Conservation (phyloP, 1,284 basidiomycete genomes). For the Mycena sp. region DNA sequence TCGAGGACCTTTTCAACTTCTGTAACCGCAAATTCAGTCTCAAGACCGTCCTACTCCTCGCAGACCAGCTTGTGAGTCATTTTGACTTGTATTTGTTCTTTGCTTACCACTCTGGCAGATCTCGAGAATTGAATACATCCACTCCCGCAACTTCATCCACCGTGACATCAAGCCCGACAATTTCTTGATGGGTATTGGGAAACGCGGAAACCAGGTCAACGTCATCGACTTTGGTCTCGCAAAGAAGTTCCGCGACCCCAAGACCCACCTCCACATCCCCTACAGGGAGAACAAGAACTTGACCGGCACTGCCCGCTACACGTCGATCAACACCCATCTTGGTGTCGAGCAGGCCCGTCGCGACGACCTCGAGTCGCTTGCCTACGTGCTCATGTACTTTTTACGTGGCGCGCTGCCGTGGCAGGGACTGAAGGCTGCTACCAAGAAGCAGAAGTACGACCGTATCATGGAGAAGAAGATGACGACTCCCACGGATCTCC, state of each 20-base stretch:
- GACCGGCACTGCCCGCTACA: constrained; percentile 98
- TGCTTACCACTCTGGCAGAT: constrained; percentile 67
- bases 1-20: constrained; percentile 99
- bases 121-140: constrained; percentile 98
- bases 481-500: constrained; percentile 95
- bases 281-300: constrained; percentile 99
- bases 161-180: constrained; percentile 99
- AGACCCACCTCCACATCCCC: constrained; percentile 99
- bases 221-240: constrained; percentile 99
- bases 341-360: constrained; percentile 97
- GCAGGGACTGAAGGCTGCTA: constrained; percentile 98
- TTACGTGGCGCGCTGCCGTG: constrained; percentile 95
- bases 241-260: constrained; percentile 99
- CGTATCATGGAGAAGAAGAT: constrained; percentile 99
- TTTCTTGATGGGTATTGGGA: constrained; percentile 99
- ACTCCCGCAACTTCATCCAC: constrained; percentile 99
- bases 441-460: constrained; percentile 99
- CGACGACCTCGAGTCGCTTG: constrained; percentile 95
- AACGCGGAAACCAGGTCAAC: constrained; percentile 99
- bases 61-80: constrained; percentile 90
- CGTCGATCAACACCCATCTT: constrained; percentile 98
- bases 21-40: constrained; percentile 98
- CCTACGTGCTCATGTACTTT: constrained; percentile 98
- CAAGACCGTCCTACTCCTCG: constrained; percentile 96
- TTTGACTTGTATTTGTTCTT: constrained; percentile 9